Evolutionary conservation across 306 rosid genomes (phyloP), one percentile per base, ranked within the genome.

Genomic region (Dryas octopetala): DNA sequence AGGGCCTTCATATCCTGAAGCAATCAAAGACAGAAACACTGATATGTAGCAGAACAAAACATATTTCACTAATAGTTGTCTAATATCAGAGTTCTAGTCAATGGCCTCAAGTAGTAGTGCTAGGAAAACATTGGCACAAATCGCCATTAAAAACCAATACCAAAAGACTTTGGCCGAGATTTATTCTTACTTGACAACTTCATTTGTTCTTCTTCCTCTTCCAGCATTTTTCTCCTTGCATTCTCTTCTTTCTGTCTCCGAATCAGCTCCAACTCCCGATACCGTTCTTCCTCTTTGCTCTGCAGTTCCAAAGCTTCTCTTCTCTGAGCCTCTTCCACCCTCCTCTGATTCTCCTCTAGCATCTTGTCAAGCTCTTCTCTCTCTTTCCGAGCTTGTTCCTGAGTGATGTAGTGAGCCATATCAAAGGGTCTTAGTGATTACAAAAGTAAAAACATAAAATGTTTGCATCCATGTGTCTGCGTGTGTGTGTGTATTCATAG

Each of bases 301-400:
- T 90, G 96, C 75, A 8, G 89, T 80, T 92, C 96, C 60, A 88
- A 68, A 76, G 98, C 96, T 85, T 92, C 97, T 80, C 88, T 88
- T 83, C 87, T 84, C 78, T 92, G 96, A 76, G 96, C 48, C 86
- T 92, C 96, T 80, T 92, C 98, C 74, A 92, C 98, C 78, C 96
- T 88, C 87, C 98, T 88, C 77, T 83, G 86, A 77, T 92, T 92
- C 84, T 92, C 98, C 83, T 90, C 98, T 70, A 92, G 86, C 98
- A 92, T 92, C 83, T 80, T 88, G 75, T 92, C 98, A 53, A 92
- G 85, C 85, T 92, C 98, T 69, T 92, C 98, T 77, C 96, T 87
- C 82, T 92, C 98, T 76, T 79, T 92, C 6, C 92, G 90, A 70
- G 91, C 89, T 84, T 87, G 94, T 78, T 89, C 94, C 98, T 92